Evolutionary conservation across 1,139 yeast genomes (phyloP).

Genomic region (Pichia cactophila): DNA sequence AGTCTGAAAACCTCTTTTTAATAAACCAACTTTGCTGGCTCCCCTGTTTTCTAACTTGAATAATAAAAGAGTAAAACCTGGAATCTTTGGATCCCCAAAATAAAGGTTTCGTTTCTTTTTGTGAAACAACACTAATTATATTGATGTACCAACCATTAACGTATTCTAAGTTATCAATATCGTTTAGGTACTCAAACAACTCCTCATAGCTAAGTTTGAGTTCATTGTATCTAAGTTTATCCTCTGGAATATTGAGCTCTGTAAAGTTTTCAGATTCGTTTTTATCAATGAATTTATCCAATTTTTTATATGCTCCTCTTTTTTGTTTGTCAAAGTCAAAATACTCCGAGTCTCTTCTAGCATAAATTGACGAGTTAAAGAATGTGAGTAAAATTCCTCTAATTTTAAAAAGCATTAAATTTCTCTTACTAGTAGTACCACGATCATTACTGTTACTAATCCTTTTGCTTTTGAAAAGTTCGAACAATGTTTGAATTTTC

Average conservation of each 20-base stretch:
- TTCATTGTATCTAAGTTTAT: neutral
- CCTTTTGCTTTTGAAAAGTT: conserved; percentile 62
- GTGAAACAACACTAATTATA: conserved; percentile 51
- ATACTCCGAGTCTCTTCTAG: conserved; percentile 50
- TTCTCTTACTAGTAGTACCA: conserved; percentile 66
- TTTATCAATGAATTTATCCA: conserved; percentile 41
- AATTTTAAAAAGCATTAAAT: conserved; percentile 52
- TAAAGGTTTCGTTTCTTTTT: conserved; percentile 19
- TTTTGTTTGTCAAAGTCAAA: conserved; percentile 28
- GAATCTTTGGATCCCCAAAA: conserved; percentile 21
- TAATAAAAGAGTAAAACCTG: conserved; percentile 35
- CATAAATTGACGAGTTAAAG: conserved; percentile 68
- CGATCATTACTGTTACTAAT: conserved; percentile 66
- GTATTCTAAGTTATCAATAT: conserved; percentile 33
- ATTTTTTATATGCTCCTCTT: conserved; percentile 42
- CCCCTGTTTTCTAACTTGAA: conserved; percentile 32
- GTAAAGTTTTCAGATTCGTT: conserved; percentile 19
- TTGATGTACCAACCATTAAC: conserved; percentile 55
- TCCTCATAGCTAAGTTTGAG: conserved; percentile 4
- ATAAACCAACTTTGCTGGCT: conserved; percentile 39
- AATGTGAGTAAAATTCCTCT: conserved; percentile 57
- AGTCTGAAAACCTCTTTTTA: conserved; percentile 59
- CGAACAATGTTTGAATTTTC: conserved; percentile 73
- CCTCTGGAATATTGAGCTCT: conserved; percentile 11
- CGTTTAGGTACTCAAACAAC: conserved; percentile 6